Evolutionary conservation across 352 stramenopile genomes (phyloP), one percentile per base, ranked within the genome.

Genomic region (Globisporangium apiculatum): DNA sequence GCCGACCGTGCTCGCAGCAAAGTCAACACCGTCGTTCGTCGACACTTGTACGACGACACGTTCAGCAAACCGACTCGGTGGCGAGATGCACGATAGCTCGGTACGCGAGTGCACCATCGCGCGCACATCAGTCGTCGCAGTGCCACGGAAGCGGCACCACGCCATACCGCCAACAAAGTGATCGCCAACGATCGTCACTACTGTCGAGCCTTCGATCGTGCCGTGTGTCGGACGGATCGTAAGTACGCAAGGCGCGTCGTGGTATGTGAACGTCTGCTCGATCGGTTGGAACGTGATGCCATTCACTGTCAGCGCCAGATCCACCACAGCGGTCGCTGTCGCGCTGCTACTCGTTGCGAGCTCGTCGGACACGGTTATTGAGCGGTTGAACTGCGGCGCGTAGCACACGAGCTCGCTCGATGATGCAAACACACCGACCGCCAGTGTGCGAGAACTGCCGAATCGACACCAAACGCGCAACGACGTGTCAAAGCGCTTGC

Each of bases 21-120:
- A 98, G 46, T 98, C 92, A 35, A 95, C 69, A 5, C 89, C 90
- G 57, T 89, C 69, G 61, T 98, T 97, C 17, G 93, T 69, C 1
- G 76, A 95, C 15, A 97, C 64, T 41, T 89, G 76, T 5, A 97
- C 58, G 4, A 43, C 3, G 1, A 86, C 68, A 17, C 41, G 48
- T 51, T 83, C 69, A 7, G 72, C 68, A 48, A 58, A 73, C 1
- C 42, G 35, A 54, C 64, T 76, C 2, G 38, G 11, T 8, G 81
- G 81, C 24, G 81, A 38, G 7, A 76, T 53, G 46, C 79, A 91
- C 4, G 60, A n/a, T 14, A 89, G 10, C 41, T 76, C 66, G 0
- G 53, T 67, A 12, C 61, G 18, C 3, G 78, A 85, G 0, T 69
- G n/a, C 2, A 81, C 70, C 5, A 71, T 62, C 10, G 71, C 81